Percentiles rank a stretch among this genome's conserved stretches.
Conservation (phyloP, 2,329 filamentous ascomycete genomes). For the Pyricularia pennisetigena region DNA sequence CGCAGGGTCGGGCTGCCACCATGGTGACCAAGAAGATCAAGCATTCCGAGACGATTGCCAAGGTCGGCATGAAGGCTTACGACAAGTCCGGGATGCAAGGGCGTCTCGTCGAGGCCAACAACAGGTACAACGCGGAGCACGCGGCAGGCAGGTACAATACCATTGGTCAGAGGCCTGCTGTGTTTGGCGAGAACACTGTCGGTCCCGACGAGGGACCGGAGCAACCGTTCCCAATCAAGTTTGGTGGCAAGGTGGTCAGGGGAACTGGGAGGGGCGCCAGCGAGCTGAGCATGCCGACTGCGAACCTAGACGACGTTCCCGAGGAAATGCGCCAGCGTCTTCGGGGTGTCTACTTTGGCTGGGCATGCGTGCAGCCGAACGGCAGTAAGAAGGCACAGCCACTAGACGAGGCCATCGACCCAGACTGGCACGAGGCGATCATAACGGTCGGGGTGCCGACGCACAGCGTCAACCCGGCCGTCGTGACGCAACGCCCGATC, state of each 20-base stretch:
- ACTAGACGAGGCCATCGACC: constrained; percentile 21
- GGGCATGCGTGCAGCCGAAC: constrained; percentile 37
- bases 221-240: constrained; percentile 41
- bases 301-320: constrained; percentile 41
- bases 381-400: constrained; percentile 13
- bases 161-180: constrained; percentile 10
- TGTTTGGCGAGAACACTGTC: constrained; percentile 23
- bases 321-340: constrained; percentile 43
- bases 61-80: constrained; percentile 30
- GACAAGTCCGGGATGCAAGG: constrained; percentile 20
- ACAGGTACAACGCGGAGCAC: constrained; percentile 22
- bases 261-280: constrained; percentile 31
- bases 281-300: constrained; percentile 33
- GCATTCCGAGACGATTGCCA: constrained; percentile 23
- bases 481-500: constrained; percentile 15
- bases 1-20: constrained; percentile 26
- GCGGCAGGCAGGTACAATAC: constrained; percentile 23
- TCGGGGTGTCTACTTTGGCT: constrained; percentile 55
- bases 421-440: constrained; percentile 49
- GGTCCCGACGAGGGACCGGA: constrained; percentile 41
- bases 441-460: constrained; percentile 45
- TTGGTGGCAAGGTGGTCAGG: constrained; percentile 35
- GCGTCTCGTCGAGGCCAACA: constrained; percentile 22
- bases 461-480: constrained; percentile 32
- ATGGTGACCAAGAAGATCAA: constrained; percentile 30